phyloP scores from a whole-genome alignment of 2,329 filamentous ascomycete genomes.

The Acephala macrosclerotiorum region DNA sequence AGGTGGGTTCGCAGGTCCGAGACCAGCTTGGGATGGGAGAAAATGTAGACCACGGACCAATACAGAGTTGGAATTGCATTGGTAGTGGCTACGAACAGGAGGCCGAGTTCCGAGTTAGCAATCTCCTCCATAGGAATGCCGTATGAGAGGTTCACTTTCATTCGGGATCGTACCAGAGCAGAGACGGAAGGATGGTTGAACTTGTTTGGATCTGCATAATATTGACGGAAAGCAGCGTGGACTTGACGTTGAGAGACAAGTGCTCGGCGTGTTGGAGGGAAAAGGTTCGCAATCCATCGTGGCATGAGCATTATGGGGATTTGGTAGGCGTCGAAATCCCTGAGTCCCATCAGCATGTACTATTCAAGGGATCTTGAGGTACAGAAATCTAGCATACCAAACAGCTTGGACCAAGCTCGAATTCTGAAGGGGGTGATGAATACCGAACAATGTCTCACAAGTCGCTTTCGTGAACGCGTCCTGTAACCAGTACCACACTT shows the following conservation, averaged over 20 bases:
- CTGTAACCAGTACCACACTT: not conserved
- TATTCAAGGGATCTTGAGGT: not conserved
- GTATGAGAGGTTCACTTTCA: not conserved
- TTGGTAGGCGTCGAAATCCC: not conserved
- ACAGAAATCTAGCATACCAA: not conserved
- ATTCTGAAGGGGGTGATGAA: not conserved
- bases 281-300: not conserved
- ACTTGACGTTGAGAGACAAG: not conserved
- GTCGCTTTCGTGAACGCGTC: not conserved
- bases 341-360: not conserved
- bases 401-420: slow-evolving; percentile 1
- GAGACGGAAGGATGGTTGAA: not conserved
- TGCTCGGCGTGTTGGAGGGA: not conserved
- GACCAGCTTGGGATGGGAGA: not conserved
- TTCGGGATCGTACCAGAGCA: not conserved
- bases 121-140: not conserved
- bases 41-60: not conserved
- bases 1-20: not conserved
- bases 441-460: not conserved
- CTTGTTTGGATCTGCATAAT: not conserved
- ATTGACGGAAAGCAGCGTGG: not conserved
- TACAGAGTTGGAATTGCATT: not conserved
- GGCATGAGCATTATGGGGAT: not conserved
- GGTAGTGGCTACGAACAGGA: not conserved
- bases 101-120: not conserved